These are phyloP conservation scores for Plasmodium vinckei DNA, from an alignment of 169 alveolate genomes.

Conservation along the genomic window DNA sequence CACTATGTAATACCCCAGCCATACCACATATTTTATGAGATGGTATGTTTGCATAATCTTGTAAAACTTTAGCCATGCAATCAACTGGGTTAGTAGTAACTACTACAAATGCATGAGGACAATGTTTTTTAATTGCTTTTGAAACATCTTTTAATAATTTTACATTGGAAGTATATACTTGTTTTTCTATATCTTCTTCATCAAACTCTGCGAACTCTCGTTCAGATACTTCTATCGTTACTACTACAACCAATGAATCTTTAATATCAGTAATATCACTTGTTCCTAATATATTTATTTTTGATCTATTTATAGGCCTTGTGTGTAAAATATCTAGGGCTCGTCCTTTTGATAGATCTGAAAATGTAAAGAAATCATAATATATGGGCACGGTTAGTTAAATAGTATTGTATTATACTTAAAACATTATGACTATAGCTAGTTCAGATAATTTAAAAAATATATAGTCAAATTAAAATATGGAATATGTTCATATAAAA, in stretches of 20 bases:
- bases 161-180: constrained; percentile 80
- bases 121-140: constrained; percentile 81
- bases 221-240: constrained; percentile 82
- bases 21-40: constrained; percentile 84
- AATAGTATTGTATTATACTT: too few relatives aligned
- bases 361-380: not conserved
- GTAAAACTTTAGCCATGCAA: constrained; percentile 81
- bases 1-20: constrained; percentile 84
- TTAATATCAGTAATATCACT: constrained; percentile 82
- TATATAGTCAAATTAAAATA: too few relatives aligned
- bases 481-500: too few relatives aligned
- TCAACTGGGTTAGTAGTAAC: constrained; percentile 86
- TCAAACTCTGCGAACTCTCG: constrained; percentile 76
- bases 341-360: constrained; percentile 84
- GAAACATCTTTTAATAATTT: constrained; percentile 80
- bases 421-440: too few relatives aligned
- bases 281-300: constrained; percentile 81
- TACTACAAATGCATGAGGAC: constrained; percentile 86
- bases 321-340: constrained; percentile 86
- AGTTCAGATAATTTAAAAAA: too few relatives aligned
- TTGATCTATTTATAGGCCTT: constrained; percentile 79
- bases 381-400: too few relatives aligned
- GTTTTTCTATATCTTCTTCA: constrained; percentile 83
- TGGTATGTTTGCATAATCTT: constrained; percentile 81
- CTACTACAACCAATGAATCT: constrained; percentile 83